Conservation (phyloP, 306 rosid genomes). For the Lotus japonicus region DNA sequence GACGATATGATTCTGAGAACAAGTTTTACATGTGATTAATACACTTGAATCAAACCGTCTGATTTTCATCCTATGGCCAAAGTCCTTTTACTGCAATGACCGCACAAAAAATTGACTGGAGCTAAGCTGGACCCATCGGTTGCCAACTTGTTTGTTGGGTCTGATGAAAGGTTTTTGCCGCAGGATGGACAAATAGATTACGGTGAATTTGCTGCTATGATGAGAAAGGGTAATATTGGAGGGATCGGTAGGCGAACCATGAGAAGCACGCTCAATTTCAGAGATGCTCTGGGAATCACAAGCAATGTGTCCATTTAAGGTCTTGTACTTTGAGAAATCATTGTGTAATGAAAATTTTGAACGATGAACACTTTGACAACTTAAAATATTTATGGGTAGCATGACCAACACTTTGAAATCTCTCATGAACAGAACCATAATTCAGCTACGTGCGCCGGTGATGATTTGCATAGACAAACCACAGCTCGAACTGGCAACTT, state of each 20-base stretch:
- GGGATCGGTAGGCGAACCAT: conserved; percentile 49
- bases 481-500: background rate
- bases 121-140: too few species aligned
- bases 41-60: too few species aligned
- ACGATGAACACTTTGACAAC: background rate
- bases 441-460: background rate
- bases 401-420: conserved; percentile 10
- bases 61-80: too few species aligned
- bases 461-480: background rate
- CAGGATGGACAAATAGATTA: conserved; percentile 64
- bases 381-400: background rate
- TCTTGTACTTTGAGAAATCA: conserved; percentile 16
- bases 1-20: too few species aligned
- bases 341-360: conserved; percentile 8
- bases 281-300: conserved; percentile 32
- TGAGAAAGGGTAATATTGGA: conserved; percentile 52
- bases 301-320: conserved; percentile 21
- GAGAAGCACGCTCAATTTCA: conserved; percentile 41
- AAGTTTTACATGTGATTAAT: too few species aligned
- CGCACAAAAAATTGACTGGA: too few species aligned
- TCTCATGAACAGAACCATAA: background rate
- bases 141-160: conserved; percentile 11
- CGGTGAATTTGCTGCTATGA: conserved; percentile 52
- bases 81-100: too few species aligned
- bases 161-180: conserved; percentile 17